phyloP scores from a whole-genome alignment of 116 monocot genomes.

The Phalaenopsis hybrid region DNA sequence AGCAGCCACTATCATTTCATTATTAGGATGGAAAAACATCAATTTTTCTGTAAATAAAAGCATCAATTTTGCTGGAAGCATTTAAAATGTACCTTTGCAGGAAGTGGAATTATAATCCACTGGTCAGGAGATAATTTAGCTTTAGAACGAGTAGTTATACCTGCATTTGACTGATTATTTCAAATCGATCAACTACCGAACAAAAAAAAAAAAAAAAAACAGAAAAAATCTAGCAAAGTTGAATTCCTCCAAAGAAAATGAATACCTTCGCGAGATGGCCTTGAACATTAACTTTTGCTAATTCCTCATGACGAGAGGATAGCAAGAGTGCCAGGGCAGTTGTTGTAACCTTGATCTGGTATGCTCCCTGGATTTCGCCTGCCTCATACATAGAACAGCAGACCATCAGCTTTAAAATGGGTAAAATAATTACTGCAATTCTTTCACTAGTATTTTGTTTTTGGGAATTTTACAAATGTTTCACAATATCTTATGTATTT shows the following conservation, averaged over 20 bases:
- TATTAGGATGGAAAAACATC: no score
- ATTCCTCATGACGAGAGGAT: slow-evolving; percentile 51
- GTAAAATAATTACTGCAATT: background rate
- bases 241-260: background rate
- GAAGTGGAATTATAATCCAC: slow-evolving; percentile 77
- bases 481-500: no score
- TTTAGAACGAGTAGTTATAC: slow-evolving; percentile 94
- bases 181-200: slow-evolving; percentile 14
- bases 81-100: slow-evolving; percentile 62
- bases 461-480: no score
- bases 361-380: slow-evolving; percentile 96
- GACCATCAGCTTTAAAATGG: background rate
- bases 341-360: slow-evolving; percentile 97
- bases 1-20: no score
- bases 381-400: background rate
- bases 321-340: slow-evolving; percentile 78
- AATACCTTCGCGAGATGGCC: slow-evolving; percentile 78
- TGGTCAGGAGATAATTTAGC: slow-evolving; percentile 67
- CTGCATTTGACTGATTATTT: slow-evolving; percentile 50
- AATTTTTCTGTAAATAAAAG: background rate
- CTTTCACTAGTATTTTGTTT: background rate
- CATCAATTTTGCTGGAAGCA: background rate
- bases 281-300: slow-evolving; percentile 64
- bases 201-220: background rate
- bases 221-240: background rate